phyloP scores from a whole-genome alignment of 1,139 yeast genomes.

The Saccharomyces hybrid region DNA sequence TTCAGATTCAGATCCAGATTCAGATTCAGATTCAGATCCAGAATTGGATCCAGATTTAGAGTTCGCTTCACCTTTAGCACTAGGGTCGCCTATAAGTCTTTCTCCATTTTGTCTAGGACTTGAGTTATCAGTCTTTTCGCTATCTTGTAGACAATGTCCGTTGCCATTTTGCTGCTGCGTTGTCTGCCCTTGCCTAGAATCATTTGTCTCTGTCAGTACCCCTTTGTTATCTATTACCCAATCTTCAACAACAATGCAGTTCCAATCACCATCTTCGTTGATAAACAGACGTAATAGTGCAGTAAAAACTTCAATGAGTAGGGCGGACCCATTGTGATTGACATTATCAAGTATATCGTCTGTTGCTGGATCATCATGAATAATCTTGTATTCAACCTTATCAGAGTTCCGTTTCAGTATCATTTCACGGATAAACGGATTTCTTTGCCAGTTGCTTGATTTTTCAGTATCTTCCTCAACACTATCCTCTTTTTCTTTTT shows the following conservation, averaged over 20 bases:
- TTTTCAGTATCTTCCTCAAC: not conserved
- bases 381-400: slow-evolving; percentile 15
- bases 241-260: slow-evolving; percentile 30
- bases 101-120: slow-evolving; percentile 3
- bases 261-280: slow-evolving; percentile 32
- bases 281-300: slow-evolving; percentile 25
- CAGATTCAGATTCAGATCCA: slow-evolving; percentile 12
- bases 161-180: not conserved
- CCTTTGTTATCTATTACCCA: slow-evolving; percentile 12
- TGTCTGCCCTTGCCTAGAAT: not conserved
- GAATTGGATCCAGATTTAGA: slow-evolving; percentile 6
- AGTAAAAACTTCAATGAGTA: slow-evolving; percentile 26
- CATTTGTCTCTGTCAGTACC: not conserved
- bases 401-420: slow-evolving; percentile 13
- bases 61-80: too few species aligned
- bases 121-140: slow-evolving; percentile 20
- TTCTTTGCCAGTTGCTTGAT: slow-evolving; percentile 10
- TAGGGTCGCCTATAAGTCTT: too few species aligned
- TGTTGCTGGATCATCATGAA: slow-evolving; percentile 24
- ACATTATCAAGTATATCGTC: slow-evolving; percentile 32
- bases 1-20: slow-evolving; percentile 14
- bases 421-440: slow-evolving; percentile 14
- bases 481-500: not conserved
- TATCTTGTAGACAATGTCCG: slow-evolving; percentile 7
- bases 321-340: slow-evolving; percentile 21